These are phyloP conservation scores for Postia placenta DNA, from an alignment of 768 basidiomycete species.

Conservation along the genomic window DNA sequence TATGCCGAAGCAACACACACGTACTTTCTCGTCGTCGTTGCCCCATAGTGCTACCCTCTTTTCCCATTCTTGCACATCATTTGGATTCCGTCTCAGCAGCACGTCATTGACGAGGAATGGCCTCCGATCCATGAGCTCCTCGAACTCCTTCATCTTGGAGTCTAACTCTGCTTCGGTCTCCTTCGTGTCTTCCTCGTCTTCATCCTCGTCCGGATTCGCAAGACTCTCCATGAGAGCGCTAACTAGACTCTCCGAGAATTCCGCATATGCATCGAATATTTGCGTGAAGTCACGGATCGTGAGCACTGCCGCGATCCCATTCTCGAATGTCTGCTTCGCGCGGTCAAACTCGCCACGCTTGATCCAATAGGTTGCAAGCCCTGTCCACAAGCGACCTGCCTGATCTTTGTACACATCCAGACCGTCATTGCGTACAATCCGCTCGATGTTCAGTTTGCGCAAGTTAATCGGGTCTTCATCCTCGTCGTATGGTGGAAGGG, in stretches of 20 bases:
- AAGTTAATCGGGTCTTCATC: constrained; percentile 76
- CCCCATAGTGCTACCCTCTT: constrained; percentile 93
- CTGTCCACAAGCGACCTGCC: constrained; percentile 93
- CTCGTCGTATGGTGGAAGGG: constrained; percentile 55
- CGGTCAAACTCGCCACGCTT: constrained; percentile 94
- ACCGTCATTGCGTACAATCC: constrained; percentile 81
- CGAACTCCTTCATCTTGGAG: constrained; percentile 84
- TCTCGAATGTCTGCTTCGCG: constrained; percentile 83
- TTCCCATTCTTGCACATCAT: constrained; percentile 99
- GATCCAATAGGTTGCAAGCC: constrained; percentile 97
- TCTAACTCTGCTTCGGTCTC: constrained; percentile 85
- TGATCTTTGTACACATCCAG: constrained; percentile 91
- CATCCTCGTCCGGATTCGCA: constrained; percentile 69
- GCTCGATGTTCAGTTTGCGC: constrained; percentile 78
- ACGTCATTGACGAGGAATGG: constrained; percentile 98
- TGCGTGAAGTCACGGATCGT: constrained; percentile 97
- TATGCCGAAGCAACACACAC: constrained; percentile 9
- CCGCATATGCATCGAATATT: constrained; percentile 94
- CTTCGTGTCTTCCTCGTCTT: constrained; percentile 70
- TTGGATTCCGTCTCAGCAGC: constrained; percentile 84
- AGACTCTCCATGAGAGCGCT: constrained; percentile 84
- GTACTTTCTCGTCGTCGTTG: constrained; percentile 87
- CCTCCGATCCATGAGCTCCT: constrained; percentile 88
- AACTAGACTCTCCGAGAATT: constrained; percentile 88
- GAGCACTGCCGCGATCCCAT: constrained; percentile 75